phyloP scores from a whole-genome alignment of 2,329 filamentous ascomycete genomes.

The Parafenestella ontariensis region DNA sequence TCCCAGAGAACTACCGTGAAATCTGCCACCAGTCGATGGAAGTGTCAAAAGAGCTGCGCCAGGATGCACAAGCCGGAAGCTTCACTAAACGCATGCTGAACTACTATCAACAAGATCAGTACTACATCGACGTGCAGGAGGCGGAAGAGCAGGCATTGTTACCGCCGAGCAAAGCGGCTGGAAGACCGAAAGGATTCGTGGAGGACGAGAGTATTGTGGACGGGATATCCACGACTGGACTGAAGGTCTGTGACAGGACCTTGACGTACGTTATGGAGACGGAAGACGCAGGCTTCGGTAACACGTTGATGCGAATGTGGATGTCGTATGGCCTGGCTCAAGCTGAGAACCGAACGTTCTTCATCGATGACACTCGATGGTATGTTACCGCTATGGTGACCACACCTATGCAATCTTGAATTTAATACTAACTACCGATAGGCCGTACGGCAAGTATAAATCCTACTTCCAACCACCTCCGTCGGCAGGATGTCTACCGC shows the following conservation, averaged over 20 bases:
- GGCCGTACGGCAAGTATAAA: slow-evolving; percentile 77
- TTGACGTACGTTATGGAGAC: slow-evolving; percentile 82
- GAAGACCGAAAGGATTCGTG: slow-evolving; percentile 48
- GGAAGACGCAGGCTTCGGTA: slow-evolving; percentile 77
- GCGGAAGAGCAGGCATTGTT: slow-evolving; percentile 72
- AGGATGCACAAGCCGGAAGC: slow-evolving; percentile 36
- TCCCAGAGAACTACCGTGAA: slow-evolving; percentile 69
- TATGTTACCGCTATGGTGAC: slow-evolving; percentile 28
- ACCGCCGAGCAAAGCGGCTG: slow-evolving; percentile 52
- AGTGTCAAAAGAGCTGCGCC: slow-evolving; percentile 62
- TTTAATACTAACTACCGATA: slow-evolving; percentile 31
- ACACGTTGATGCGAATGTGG: slow-evolving; percentile 80
- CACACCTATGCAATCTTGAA: not conserved
- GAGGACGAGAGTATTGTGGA: slow-evolving; percentile 44
- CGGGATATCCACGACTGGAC: slow-evolving; percentile 40
- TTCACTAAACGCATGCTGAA: slow-evolving; percentile 47
- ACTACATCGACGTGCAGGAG: slow-evolving; percentile 77
- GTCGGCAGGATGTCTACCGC: slow-evolving; percentile 69
- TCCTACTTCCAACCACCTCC: slow-evolving; percentile 75
- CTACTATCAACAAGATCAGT: slow-evolving; percentile 69
- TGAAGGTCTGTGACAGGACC: slow-evolving; percentile 69
- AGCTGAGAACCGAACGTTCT: slow-evolving; percentile 77
- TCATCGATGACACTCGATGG: slow-evolving; percentile 84
- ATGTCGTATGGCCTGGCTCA: slow-evolving; percentile 81
- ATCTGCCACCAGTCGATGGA: slow-evolving; percentile 73